These are phyloP conservation scores for Ordospora colligata DNA, from an alignment of 371 early-diverging fungal species.

Conservation along the genomic window DNA sequence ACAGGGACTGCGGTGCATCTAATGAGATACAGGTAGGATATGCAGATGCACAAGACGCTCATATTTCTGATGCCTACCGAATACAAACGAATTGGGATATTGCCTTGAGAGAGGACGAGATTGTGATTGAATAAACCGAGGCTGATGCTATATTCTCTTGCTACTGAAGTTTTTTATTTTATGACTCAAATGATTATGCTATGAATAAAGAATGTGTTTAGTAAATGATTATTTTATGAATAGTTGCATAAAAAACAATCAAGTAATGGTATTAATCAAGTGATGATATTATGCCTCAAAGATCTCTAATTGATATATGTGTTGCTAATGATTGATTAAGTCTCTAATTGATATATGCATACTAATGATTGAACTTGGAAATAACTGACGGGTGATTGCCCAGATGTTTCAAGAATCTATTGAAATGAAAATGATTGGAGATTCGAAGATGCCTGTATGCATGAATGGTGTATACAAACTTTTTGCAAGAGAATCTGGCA, in stretches of 20 bases:
- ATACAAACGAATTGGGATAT: conserved; percentile 82
- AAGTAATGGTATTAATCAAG: too few species aligned
- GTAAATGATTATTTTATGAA: too few species aligned
- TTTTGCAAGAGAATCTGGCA: conserved; percentile 19
- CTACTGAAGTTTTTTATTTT: too few species aligned
- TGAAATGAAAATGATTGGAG: background rate
- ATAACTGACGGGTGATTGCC: background rate
- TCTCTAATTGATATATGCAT: too few species aligned
- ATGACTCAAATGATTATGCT: too few species aligned
- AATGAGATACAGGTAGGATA: conserved; percentile 68
- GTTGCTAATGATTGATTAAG: too few species aligned
- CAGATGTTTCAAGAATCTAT: background rate
- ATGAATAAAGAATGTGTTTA: too few species aligned
- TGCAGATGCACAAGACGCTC: background rate
- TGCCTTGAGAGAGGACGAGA: conserved; percentile 58
- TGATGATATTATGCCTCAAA: too few species aligned
- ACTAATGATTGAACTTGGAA: background rate
- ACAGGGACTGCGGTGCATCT: conserved; percentile 84
- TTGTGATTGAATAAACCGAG: conserved; percentile 30
- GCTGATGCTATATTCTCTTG: too few species aligned
- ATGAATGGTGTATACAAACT: conserved; percentile 33
- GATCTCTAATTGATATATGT: too few species aligned
- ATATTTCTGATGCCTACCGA: conserved; percentile 65
- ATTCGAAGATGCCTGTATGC: background rate
- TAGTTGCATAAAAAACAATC: too few species aligned